phyloP scores from a whole-genome alignment of 2,329 filamentous ascomycete genomes.

The Scedosporium apiospermum region DNA sequence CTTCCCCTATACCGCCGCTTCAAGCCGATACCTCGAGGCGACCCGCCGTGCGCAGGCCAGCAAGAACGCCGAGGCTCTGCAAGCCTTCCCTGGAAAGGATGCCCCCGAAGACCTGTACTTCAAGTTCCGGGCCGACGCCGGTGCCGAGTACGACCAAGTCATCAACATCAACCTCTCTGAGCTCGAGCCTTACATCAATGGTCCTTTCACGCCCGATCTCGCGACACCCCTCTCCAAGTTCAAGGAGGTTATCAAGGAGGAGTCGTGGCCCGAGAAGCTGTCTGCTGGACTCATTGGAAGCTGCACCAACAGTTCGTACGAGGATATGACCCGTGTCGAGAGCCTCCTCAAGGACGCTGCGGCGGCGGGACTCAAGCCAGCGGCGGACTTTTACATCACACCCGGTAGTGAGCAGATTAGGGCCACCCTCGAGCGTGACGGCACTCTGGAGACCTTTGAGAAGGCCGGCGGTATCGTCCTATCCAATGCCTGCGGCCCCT shows the following conservation, averaged over 20 bases:
- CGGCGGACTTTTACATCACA: conserved; percentile 88
- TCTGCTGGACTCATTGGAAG: conserved; percentile 92
- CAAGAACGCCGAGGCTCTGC: conserved; percentile 53
- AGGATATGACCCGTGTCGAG: conserved; percentile 96
- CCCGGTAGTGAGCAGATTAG: conserved; percentile 95
- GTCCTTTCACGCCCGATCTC: conserved; percentile 91
- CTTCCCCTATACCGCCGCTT: conserved; percentile 83
- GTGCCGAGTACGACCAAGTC: conserved; percentile 80
- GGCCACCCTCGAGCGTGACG: conserved; percentile 82
- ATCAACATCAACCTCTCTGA: conserved; percentile 84
- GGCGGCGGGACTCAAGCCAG: conserved; percentile 81
- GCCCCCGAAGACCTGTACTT: conserved; percentile 39
- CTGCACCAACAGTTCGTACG: conserved; percentile 97
- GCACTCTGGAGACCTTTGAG: conserved; percentile 77
- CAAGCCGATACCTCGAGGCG: conserved; percentile 75
- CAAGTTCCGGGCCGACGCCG: conserved; percentile 68
- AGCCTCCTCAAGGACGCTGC: conserved; percentile 85
- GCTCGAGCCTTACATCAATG: conserved; percentile 94
- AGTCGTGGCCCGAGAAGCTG: conserved; percentile 84
- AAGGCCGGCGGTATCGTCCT: conserved; percentile 80
- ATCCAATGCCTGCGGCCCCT: conserved; percentile 90
- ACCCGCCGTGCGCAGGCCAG: conserved; percentile 63
- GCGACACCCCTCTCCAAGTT: conserved; percentile 89
- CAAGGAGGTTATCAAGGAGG: conserved; percentile 70
- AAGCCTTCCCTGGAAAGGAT: conserved; percentile 36